Base-by-base conservation (phyloP, 2,329 filamentous ascomycete genomes). In the Beauveria caledonica region DNA sequence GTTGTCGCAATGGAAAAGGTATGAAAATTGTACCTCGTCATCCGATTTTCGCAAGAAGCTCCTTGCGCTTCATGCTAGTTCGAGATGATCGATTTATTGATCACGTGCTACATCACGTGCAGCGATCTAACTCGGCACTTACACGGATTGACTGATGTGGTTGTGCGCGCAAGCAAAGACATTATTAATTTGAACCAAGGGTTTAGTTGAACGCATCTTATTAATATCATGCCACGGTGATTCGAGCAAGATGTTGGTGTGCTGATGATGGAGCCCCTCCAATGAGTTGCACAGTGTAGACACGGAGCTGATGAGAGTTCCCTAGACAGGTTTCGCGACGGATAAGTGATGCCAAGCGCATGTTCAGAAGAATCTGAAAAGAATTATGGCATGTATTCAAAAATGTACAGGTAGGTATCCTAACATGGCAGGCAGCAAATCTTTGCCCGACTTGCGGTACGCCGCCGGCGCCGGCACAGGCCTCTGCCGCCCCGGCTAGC, bases 51-150 rank as follows among this genome's bases (percentile, higher is more conserved):
- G 19, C 54, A 57, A 25, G 29, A 27, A 57, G 54, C 54, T 57
- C 42, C 40, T 33, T 25, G 39, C 23, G 3, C n/a, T 11, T 17
- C 8, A 42, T 13, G 33, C 33, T 19, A 11, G 42, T 57, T 39
- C 39, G 15, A 48, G 19, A 39, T 57, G 19, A 44, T 7, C 48
- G 39, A 56, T 56, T 56, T 56, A 25, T 25, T 6, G 42, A 23
- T 57, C 54, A 57, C 42, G 54, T 57, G 54, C 21, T n/a, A 0
- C 5, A 25, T 48, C 54, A 57, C 54, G 54, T 57, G 54, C n/a
- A 11, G 1, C 5, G 9, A 15, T 1, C 4, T n/a, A 2, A 27
- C n/a, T 5, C 8, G 3, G 13, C 27, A 40, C 19, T 25, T 39
- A 55, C 19, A 57, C n/a, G 7, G 17, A 21, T 8, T 11, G 29